A percentile compares a stretch with the other conserved stretches of the same genome.
These are phyloP conservation scores for Colletotrichum liriopes DNA, from an alignment of 2,329 filamentous ascomycete genomes.

Conservation along the genomic window DNA sequence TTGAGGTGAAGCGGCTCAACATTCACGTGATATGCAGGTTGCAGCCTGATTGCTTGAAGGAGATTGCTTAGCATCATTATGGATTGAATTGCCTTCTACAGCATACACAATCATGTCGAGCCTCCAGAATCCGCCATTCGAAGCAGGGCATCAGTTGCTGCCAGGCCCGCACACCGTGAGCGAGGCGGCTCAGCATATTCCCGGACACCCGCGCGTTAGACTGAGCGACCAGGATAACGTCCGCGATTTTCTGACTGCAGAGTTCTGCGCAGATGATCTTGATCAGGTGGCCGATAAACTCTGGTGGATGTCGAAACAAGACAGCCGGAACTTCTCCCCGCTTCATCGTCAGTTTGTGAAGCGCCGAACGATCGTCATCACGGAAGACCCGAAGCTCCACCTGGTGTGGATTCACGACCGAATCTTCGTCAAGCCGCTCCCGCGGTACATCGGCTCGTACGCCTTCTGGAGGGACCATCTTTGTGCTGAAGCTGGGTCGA, in stretches of 20 bases:
- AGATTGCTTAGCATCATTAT: no score
- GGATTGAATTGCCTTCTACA: not conserved
- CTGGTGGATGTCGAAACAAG: constrained; percentile 41
- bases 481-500: not conserved
- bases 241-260: not conserved
- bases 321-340: constrained; percentile 44
- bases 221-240: not conserved
- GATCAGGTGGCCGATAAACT: constrained; percentile 23
- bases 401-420: constrained; percentile 50
- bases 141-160: not conserved
- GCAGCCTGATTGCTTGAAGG: not conserved
- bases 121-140: not conserved
- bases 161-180: not conserved
- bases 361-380: constrained; percentile 50
- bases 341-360: constrained; percentile 51
- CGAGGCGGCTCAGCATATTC: not conserved
- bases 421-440: constrained; percentile 54
- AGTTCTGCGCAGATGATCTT: not conserved
- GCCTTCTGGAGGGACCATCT: constrained; percentile 48
- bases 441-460: constrained; percentile 47
- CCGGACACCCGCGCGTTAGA: not conserved
- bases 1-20: not conserved
- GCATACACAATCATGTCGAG: not conserved
- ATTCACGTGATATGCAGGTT: not conserved
- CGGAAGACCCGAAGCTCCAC: constrained; percentile 54